Conservation (phyloP, 2,329 filamentous ascomycete species). For the Gyromitra esculenta region DNA sequence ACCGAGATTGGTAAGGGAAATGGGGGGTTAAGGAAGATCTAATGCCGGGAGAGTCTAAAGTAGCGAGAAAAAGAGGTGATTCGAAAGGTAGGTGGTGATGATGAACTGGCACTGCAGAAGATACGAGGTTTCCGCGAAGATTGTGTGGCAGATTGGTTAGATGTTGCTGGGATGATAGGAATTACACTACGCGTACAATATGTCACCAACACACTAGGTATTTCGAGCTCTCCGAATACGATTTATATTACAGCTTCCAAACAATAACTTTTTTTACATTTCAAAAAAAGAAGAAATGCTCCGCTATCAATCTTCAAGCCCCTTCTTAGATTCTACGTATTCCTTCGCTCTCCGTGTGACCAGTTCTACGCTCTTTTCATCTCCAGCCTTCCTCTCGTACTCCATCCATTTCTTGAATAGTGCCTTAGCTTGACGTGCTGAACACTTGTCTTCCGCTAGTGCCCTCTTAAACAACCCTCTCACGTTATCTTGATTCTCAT, state of each 20-base stretch:
- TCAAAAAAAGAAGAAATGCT: slow-evolving; percentile 7
- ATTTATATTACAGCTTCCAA: slow-evolving; percentile 36
- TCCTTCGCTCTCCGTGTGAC: slow-evolving; percentile 76
- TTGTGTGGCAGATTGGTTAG: slow-evolving; percentile 20
- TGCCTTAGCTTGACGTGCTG: slow-evolving; percentile 69
- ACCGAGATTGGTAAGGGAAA: slow-evolving; percentile 32
- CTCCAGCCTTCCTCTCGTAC: slow-evolving; percentile 81
- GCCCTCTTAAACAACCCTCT: slow-evolving; percentile 85
- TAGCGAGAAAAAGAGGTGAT: slow-evolving; percentile 31
- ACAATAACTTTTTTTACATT: slow-evolving; percentile 44
- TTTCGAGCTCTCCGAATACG: neutral
- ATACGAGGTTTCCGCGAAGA: slow-evolving; percentile 25
- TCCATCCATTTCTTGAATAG: slow-evolving; percentile 93
- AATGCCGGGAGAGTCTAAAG: slow-evolving; percentile 33
- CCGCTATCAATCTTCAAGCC: slow-evolving; percentile 59
- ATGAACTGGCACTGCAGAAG: slow-evolving; percentile 50
- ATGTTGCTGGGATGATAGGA: slow-evolving; percentile 22
- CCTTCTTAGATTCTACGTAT: slow-evolving; percentile 69
- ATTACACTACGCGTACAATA: slow-evolving; percentile 43
- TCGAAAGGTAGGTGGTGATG: slow-evolving; percentile 34
- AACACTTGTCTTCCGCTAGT: slow-evolving; percentile 61
- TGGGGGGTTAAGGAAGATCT: slow-evolving; percentile 22
- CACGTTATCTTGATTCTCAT: slow-evolving; percentile 67
- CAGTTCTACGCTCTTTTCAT: slow-evolving; percentile 74
- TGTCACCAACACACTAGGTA: slow-evolving; percentile 16